Evolutionary conservation across 129 eudicot species (phyloP), one percentile per base, ranked within the genome.

Genomic region (Smallanthus sonchifolius): DNA sequence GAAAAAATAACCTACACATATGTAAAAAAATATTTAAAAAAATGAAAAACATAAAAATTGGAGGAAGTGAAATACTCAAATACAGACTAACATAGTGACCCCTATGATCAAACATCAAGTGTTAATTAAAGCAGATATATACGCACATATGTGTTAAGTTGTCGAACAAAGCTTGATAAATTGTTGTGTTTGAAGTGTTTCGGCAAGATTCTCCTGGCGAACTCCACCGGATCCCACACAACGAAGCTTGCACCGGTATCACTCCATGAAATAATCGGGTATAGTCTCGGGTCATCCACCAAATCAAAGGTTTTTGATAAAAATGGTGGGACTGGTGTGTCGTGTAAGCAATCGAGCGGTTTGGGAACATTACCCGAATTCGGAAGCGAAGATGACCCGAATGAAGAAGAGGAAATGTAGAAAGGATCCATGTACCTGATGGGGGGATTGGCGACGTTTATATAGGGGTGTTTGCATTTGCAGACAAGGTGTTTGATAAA

Each of bases 121-220:
- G 69, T 24, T 24, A 24, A 24, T 70, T 77, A 11, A 52, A 7
- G 73, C 61, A 75, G 54, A 35, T 35, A 30, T 32, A 75, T 87
- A 93, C 97, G 87, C 96, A 93, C 98, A 84, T 93, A 93, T 10
- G 97, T 94, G 84, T 94, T 94, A 1, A 94, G 98, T 75, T 90
- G 98, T 15, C 97, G 89, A 77, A 94, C 91, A 82, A 90, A 94
- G 86, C 98, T 94, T 19, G 98, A 94, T 57, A 87, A 85, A 75
- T 94, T 94, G 81, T 85, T 84, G 84, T 88, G 97, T 84, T 94
- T 94, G 88, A 94, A 94, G 56, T 88, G 81, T 73, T 85, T 81
- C 2, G 98, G 98, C 75, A 94, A 72, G 30, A 90, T 56, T 16
- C 7, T 10, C 79, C 87, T 83, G 0, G 93, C 54, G 17, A 90